These are phyloP conservation scores for Prunus fruticosa DNA, from an alignment of 306 rosid genomes.

Conservation along the genomic window DNA sequence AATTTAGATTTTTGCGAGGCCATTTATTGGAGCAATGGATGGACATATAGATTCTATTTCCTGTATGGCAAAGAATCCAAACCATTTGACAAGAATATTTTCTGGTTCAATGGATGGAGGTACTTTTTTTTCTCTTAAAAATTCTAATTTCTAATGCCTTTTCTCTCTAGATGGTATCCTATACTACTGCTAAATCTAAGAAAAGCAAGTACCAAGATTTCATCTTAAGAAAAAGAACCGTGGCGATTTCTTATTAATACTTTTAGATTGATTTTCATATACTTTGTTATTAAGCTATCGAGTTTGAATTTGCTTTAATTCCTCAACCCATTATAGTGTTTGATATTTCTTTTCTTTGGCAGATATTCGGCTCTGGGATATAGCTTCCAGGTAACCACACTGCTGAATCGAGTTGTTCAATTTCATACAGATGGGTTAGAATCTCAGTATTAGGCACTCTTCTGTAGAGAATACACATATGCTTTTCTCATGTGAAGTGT, in stretches of 20 bases:
- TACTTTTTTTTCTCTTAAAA: slow-evolving; percentile 25
- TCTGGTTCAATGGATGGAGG: slow-evolving; percentile 99
- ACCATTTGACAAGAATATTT: slow-evolving; percentile 77
- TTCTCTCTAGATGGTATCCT: neutral
- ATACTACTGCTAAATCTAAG: neutral
- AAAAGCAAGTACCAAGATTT: neutral
- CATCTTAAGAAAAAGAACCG: neutral
- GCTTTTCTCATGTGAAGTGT: neutral
- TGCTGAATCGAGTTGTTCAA: neutral
- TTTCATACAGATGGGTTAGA: neutral
- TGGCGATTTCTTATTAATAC: neutral
- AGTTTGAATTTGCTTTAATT: slow-evolving; percentile 1
- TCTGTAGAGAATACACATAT: neutral
- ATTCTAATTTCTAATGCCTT: neutral
- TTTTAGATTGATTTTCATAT: neutral
- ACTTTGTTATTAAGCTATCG: too few relatives aligned
- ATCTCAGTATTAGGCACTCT: neutral
- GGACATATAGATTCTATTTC: slow-evolving; percentile 85
- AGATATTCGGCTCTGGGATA: slow-evolving; percentile 96
- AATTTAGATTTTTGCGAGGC: slow-evolving; percentile 78
- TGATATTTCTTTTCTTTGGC: slow-evolving; percentile 16
- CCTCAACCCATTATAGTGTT: neutral
- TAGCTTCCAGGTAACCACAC: slow-evolving; percentile 70
- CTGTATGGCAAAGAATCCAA: slow-evolving; percentile 80
- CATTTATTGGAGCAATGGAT: slow-evolving; percentile 93